Evolutionary conservation across 2,329 filamentous ascomycete species (phyloP).

Genomic region (Albophoma yamanashiensis): DNA sequence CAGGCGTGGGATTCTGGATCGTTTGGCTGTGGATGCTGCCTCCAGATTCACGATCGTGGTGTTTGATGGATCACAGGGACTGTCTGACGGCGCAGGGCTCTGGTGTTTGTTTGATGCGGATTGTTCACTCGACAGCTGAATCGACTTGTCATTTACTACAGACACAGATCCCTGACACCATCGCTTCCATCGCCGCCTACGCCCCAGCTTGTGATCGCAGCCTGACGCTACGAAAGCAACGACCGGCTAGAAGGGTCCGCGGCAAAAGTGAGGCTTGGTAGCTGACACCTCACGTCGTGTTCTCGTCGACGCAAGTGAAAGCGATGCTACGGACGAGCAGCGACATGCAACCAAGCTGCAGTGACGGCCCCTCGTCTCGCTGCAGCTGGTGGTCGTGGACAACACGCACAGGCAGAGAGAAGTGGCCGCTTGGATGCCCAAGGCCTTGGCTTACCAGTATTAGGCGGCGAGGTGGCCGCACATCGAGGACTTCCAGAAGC

Average conservation of each 20-base stretch:
- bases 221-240: too few relatives aligned
- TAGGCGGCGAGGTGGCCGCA: too few relatives aligned
- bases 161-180: too few relatives aligned
- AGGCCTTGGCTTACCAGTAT: neutral
- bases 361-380: neutral
- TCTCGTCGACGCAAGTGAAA: neutral
- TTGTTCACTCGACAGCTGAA: neutral
- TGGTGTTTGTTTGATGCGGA: neutral
- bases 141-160: neutral
- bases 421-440: too few relatives aligned
- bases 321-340: neutral
- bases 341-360: neutral
- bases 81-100: neutral
- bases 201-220: too few relatives aligned
- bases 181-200: too few relatives aligned
- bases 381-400: neutral
- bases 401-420: neutral
- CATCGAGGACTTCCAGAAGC: neutral
- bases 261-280: neutral
- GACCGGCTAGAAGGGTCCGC: neutral
- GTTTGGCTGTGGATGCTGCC: neutral
- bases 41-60: neutral
- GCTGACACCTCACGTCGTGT: neutral
- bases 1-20: neutral
- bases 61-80: neutral